A percentile compares a stretch with the other conserved stretches of the same genome.
phyloP scores from a whole-genome alignment of 768 basidiomycete species.

The Leccinum rimulosum region DNA sequence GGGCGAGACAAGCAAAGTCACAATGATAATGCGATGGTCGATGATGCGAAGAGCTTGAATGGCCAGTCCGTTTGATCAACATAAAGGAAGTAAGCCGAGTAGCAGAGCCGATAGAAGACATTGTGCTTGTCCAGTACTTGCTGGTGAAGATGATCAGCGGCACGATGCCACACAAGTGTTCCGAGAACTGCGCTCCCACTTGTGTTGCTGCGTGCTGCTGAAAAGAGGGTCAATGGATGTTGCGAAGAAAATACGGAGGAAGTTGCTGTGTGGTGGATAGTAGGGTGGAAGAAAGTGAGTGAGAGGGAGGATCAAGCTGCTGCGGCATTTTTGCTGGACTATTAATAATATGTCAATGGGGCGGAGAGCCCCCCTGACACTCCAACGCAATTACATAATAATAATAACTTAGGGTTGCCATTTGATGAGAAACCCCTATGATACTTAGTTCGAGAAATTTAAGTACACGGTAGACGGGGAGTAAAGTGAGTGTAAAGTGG shows the following conservation, averaged over 20 bases:
- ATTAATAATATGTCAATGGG: slow-evolving; percentile 12
- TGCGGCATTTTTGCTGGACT: slow-evolving; percentile 41
- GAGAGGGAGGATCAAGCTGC: not conserved
- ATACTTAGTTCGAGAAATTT: no score
- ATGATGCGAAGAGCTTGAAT: not conserved
- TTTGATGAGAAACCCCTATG: no score
- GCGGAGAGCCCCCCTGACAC: not conserved
- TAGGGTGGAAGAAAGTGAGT: not conserved
- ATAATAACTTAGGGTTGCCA: no score
- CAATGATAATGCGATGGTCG: not conserved
- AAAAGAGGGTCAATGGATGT: not conserved
- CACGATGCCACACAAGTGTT: slow-evolving; percentile 35
- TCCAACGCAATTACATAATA: not conserved
- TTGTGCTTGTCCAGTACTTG: not conserved
- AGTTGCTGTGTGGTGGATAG: not conserved
- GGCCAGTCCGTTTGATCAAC: not conserved
- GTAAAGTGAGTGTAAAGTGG: no score
- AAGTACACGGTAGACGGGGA: no score
- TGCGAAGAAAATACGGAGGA: not conserved
- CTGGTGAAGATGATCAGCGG: not conserved
- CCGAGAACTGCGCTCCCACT: slow-evolving; percentile 49
- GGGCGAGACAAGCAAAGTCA: not conserved
- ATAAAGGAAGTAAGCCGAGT: not conserved
- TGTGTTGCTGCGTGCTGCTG: slow-evolving; percentile 22
- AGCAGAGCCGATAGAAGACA: not conserved